A percentile compares a stretch with the other conserved stretches of the same genome.
These are phyloP conservation scores for Magnolia changhungtana DNA, from an alignment of 164 flowering plant species.

Conservation along the genomic window DNA sequence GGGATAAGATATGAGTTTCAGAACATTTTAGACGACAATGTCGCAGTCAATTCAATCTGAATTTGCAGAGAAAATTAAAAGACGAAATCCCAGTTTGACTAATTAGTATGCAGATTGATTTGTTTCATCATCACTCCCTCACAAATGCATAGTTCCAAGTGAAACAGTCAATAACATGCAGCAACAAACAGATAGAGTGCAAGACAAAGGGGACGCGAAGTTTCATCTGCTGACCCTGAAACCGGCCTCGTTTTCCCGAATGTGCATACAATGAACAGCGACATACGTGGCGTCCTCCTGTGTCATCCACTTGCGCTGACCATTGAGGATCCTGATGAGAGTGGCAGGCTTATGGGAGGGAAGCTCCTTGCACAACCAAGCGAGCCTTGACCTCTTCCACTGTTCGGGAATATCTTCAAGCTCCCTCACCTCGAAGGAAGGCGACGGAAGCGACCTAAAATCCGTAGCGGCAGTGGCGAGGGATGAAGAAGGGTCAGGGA, in stretches of 20 bases:
- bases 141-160: not conserved
- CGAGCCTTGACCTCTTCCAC: constrained; percentile 77
- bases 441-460: constrained; percentile 29
- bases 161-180: not conserved
- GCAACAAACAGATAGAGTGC: constrained; percentile 4
- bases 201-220: not conserved
- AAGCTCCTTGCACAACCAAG: constrained; percentile 90
- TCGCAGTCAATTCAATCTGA: no score
- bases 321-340: constrained; percentile 55
- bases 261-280: constrained; percentile 71
- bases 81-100: no score
- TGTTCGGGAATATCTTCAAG: constrained; percentile 83
- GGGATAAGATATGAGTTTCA: not conserved
- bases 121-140: no score
- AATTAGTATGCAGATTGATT: no score
- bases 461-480: constrained; percentile 22
- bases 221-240: constrained; percentile 43
- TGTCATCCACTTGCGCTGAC: constrained; percentile 75
- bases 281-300: constrained; percentile 77
- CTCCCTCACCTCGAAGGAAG: constrained; percentile 59
- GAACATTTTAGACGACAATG: not conserved
- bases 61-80: no score
- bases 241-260: constrained; percentile 73
- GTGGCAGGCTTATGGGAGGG: constrained; percentile 62
- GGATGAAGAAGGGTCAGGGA: constrained; percentile 20